These are phyloP conservation scores for Yamadazyma atlantica DNA, from an alignment of 1,139 yeast species.

Conservation along the genomic window DNA sequence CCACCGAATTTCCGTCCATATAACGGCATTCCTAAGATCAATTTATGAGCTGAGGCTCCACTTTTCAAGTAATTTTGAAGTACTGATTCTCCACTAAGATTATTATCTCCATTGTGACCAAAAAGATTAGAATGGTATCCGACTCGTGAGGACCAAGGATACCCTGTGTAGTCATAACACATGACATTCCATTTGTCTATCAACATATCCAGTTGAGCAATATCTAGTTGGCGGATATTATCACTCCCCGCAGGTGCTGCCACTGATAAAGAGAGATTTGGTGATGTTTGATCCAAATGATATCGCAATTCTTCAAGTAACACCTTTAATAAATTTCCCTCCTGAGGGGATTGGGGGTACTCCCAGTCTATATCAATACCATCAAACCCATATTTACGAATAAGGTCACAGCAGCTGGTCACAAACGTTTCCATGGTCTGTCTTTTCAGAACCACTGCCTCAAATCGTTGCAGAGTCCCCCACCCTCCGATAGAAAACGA, in stretches of 20 bases:
- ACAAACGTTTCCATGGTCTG: constrained; percentile 49
- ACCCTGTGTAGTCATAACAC: constrained; percentile 86
- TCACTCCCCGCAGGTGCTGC: constrained; percentile 75
- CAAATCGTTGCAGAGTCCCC: constrained; percentile 61
- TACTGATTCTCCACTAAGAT: constrained; percentile 49
- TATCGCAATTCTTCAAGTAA: constrained; percentile 45
- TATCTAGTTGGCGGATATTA: constrained; percentile 39
- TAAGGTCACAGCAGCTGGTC: constrained; percentile 43
- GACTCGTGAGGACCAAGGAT: constrained; percentile 60
- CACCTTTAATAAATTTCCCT: constrained; percentile 46
- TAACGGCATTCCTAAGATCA: constrained; percentile 85
- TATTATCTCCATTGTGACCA: constrained; percentile 40
- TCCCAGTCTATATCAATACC: constrained; percentile 98
- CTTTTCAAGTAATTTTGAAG: constrained; percentile 40
- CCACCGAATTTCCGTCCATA: constrained; percentile 72
- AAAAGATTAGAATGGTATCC: constrained; percentile 75
- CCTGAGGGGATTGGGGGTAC: constrained; percentile 56
- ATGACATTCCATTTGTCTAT: constrained; percentile 79
- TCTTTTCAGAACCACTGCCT: constrained; percentile 39
- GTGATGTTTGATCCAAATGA: constrained; percentile 30
- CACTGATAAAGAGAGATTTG: constrained; percentile 49
- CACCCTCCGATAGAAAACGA: constrained; percentile 88
- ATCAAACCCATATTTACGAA: constrained; percentile 67
- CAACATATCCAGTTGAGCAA: constrained; percentile 54
- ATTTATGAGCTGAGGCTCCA: constrained; percentile 49